Evolutionary conservation across 2,329 filamentous ascomycete genomes (phyloP), one percentile per base, ranked within the genome.

Genomic region (Colletotrichum sansevieriae): DNA sequence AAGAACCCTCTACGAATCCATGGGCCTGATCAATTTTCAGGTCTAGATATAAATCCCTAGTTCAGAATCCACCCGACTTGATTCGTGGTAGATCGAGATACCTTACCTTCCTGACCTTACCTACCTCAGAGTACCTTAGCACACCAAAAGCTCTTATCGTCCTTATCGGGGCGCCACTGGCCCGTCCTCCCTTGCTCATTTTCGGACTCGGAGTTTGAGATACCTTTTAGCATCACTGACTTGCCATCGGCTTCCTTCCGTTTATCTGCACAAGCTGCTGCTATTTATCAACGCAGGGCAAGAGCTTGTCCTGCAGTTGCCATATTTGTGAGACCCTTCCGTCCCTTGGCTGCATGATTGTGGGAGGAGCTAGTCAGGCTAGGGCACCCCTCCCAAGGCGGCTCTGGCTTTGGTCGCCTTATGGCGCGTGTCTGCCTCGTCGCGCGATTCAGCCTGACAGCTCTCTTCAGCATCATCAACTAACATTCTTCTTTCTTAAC

Each of bases 91-190:
- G 29, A 29, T 29, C 29, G 6, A 29, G 29, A 29, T 29, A 9
- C 29, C 7, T 29, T 29, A 29, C 29, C 25, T 29, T 8, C 18
- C 18, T 18, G 18, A 9, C 29, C 7, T 29, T 29, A 29, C 29
- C 25, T 29, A 29, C 4, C 25, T 29, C 1, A 29, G 25, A 4
- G 4, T 29, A 29, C 29, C 29, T 9, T 8, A 8, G 29, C 29
- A 8, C 29, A 8, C 8, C 39, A 44, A 44, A 20, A 68, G 66
- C 66, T 68, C 66, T 65, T 68, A 65, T 68, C 66, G 59, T n/a
- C 39, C 52, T 37, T 55, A 55, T 39, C 52, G 62, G 41, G 8
- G 15, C 9, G 33, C n/a, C 37, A 41, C 49, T 65, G 66, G 66
- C 29, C 29, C 15, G 55, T 35, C 56, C 41, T 55, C 49, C 46